A percentile compares a stretch with the other conserved stretches of the same genome.
These are phyloP conservation scores for Eucalyptus regnans DNA, from an alignment of 345 rosid species.

Conservation along the genomic window DNA sequence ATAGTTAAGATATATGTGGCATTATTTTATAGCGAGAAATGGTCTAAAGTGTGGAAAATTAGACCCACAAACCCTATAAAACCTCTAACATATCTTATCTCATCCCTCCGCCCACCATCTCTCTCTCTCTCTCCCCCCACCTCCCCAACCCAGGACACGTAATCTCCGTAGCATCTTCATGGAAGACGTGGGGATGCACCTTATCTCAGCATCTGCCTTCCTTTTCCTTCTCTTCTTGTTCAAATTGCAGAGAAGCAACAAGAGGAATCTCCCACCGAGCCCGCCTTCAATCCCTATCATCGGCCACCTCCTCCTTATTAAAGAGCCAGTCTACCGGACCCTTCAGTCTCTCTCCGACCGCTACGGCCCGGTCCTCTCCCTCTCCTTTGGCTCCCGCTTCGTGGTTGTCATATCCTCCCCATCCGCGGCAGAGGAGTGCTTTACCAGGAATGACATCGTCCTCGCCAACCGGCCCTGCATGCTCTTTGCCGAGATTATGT, in stretches of 20 bases:
- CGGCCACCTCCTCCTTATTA: slow-evolving; percentile 34
- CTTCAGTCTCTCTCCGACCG: not conserved
- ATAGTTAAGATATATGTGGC: not conserved
- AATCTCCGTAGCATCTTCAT: not conserved
- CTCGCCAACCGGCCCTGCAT: slow-evolving; percentile 27
- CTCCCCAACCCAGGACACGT: not conserved
- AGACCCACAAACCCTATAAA: no score
- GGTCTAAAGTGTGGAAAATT: not conserved
- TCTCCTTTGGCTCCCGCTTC: no score
- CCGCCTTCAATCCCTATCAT: slow-evolving; percentile 26
- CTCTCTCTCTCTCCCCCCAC: not conserved
- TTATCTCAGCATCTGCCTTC: not conserved
- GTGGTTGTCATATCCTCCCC: no score
- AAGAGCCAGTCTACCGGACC: slow-evolving; percentile 16
- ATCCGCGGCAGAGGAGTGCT: no score
- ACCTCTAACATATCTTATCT: not conserved
- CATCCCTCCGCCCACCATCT: not conserved
- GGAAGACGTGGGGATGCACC: not conserved
- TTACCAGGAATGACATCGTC: not conserved
- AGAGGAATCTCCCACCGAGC: slow-evolving; percentile 22
- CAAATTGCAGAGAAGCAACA: slow-evolving; percentile 2
- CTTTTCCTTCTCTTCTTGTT: not conserved
- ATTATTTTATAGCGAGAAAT: no score
- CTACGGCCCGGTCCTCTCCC: no score
- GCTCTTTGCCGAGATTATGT: slow-evolving; percentile 7